Evolutionary conservation across 768 basidiomycete species (phyloP), one percentile per base, ranked within the genome.

Genomic region (Phylloporus arenicola): DNA sequence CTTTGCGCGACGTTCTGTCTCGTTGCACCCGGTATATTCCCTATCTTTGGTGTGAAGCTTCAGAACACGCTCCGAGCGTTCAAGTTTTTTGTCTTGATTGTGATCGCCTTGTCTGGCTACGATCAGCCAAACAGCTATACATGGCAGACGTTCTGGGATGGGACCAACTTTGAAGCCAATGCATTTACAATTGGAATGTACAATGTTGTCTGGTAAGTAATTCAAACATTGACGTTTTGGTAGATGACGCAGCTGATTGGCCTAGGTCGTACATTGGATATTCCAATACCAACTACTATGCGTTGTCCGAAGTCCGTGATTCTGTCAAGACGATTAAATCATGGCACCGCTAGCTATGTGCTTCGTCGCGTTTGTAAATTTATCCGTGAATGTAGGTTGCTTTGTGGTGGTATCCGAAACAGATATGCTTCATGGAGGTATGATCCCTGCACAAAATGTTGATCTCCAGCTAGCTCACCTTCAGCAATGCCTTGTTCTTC

Each of bases 271-370:
- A 81, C 59, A 74, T 78, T 42, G 87, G 87, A 0, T 90, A 87
- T 60, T 78, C 80, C 3, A 86, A 84, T 50, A 84, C 84, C 9
- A 87, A n/a, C n/a, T n/a, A 88, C 59, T 87, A 86, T 54, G 83
- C 81, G 0, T 70, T 89, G 5, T 84, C 83, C 4, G 86, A 90
- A 59, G 72, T 86, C 6, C 75, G 74, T 20, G 76, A 88, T 54
- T 87, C 86, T 1, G 75, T 88, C 4, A 73, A 76, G 35, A 88
- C 86, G 1, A 78, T 90, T 61, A 86, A 82, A 58, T 76, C 9
- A 88, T 86, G 0, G 84, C 82, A 1, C 84, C 86, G 0, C 59
- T 84, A 3, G 85, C 84, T 0, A 77, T 88, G 73, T 45, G 72
- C 7, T 70, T 73, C 20, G 80, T 87, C n/a, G 74, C 79, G 0